Conservation (phyloP, 2,329 filamentous ascomycete species). For the Xenoacremonium recifei region DNA sequence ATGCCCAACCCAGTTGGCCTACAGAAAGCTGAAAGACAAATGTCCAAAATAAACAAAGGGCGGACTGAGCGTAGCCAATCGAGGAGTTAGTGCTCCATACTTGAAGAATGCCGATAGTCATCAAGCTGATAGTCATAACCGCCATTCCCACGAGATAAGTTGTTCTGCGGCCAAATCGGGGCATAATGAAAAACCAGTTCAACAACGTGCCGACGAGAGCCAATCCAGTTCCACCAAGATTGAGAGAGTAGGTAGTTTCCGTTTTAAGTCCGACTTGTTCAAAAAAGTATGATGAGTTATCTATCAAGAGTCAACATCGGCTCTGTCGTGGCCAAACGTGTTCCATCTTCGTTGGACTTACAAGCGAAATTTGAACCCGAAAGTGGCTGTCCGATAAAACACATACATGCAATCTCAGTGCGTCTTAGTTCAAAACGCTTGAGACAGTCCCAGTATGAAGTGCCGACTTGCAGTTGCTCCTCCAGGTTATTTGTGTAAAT, state of each 20-base stretch:
- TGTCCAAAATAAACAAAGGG: not conserved
- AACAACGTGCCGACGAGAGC: constrained; percentile 30
- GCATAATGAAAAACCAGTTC: constrained; percentile 36
- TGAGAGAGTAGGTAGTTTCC: constrained; percentile 4
- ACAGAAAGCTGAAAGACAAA: constrained; percentile 26
- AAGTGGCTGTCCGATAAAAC: not conserved
- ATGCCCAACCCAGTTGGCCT: constrained; percentile 31
- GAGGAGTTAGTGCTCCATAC: not conserved
- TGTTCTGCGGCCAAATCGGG: constrained; percentile 35
- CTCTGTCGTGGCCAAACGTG: not conserved
- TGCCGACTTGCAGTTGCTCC: constrained; percentile 9
- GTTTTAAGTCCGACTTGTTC: constrained; percentile 1
- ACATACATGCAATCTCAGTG: constrained; percentile 5
- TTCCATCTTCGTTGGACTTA: not conserved
- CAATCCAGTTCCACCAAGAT: constrained; percentile 6
- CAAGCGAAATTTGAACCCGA: constrained; percentile 3
- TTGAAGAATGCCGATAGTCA: constrained; percentile 33
- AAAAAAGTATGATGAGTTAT: not conserved
- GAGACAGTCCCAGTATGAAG: constrained; percentile 5
- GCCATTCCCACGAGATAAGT: constrained; percentile 36
- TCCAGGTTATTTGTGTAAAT: constrained; percentile 34
- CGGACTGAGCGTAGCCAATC: not conserved
- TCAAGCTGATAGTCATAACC: constrained; percentile 32
- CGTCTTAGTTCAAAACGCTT: constrained; percentile 1
- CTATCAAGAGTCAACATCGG: not conserved